Evolutionary conservation across 192 early-diverging fungal species (phyloP).

Genomic region (Coemansia sp.): DNA sequence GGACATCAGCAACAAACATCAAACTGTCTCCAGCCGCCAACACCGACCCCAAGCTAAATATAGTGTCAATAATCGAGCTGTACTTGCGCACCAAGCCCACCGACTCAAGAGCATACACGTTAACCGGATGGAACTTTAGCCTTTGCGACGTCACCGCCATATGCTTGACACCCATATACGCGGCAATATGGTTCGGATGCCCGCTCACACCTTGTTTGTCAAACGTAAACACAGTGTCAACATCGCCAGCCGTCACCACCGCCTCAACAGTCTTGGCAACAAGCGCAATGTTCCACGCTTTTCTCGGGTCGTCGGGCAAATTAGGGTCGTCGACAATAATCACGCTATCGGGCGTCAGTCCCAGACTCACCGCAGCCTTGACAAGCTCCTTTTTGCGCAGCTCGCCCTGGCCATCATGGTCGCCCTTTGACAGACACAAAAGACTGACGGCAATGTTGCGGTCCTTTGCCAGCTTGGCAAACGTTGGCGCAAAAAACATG

Average conservation of each 20-base stretch:
- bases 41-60: slow-evolving; percentile 33
- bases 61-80: slow-evolving; percentile 55
- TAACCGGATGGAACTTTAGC: slow-evolving; percentile 54
- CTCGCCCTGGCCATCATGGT: slow-evolving; percentile 44
- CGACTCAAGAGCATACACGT: slow-evolving; percentile 57
- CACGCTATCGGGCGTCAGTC: slow-evolving; percentile 52
- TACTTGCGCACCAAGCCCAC: slow-evolving; percentile 62
- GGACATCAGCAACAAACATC: slow-evolving; percentile 63
- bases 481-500: slow-evolving; percentile 93
- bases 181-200: slow-evolving; percentile 84
- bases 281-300: slow-evolving; percentile 61
- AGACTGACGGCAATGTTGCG: slow-evolving; percentile 63
- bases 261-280: slow-evolving; percentile 64
- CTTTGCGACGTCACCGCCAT: slow-evolving; percentile 56
- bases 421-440: slow-evolving; percentile 84
- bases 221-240: slow-evolving; percentile 80
- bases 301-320: slow-evolving; percentile 68
- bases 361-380: slow-evolving; percentile 33
- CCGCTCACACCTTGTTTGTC: slow-evolving; percentile 86
- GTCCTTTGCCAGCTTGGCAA: slow-evolving; percentile 56
- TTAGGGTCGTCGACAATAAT: slow-evolving; percentile 51
- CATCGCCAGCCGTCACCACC: slow-evolving; percentile 58
- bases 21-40: slow-evolving; percentile 25
- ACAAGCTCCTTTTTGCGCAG: slow-evolving; percentile 53
- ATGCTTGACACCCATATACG: slow-evolving; percentile 68